These are phyloP conservation scores for Ottelia alismoides DNA, from an alignment of 106 monocot species.

Conservation along the genomic window DNA sequence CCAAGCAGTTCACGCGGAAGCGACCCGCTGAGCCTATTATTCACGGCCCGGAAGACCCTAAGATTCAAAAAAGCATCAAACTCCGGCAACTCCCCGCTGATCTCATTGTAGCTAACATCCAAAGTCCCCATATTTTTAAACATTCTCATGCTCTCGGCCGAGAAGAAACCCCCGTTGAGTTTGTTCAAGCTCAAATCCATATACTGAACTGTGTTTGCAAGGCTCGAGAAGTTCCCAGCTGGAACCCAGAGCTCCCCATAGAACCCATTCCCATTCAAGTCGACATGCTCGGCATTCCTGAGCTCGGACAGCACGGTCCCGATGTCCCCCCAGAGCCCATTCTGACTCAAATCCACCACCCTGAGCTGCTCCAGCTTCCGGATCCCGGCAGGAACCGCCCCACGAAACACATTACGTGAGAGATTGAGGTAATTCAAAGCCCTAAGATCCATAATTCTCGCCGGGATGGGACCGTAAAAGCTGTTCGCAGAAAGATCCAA, in stretches of 20 bases:
- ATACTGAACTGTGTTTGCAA: conserved; percentile 37
- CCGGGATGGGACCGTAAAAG: conserved; percentile 75
- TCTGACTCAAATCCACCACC: conserved; percentile 60
- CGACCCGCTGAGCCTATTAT: conserved; percentile 42
- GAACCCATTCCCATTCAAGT: conserved; percentile 63
- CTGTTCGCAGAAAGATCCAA: conserved; percentile 79
- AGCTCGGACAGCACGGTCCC: conserved; percentile 27
- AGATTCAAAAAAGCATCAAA: conserved; percentile 36
- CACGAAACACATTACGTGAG: conserved; percentile 50
- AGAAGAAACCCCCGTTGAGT: conserved; percentile 53
- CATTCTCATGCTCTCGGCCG: conserved; percentile 15
- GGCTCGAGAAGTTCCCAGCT: conserved; percentile 17
- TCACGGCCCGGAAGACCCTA: conserved; percentile 33
- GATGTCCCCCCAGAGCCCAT: conserved; percentile 36
- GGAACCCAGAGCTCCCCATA: conserved; percentile 33
- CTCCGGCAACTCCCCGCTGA: conserved; percentile 55
- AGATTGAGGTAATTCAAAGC: conserved; percentile 53
- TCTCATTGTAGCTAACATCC: conserved; percentile 51
- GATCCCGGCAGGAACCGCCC: conserved; percentile 39
- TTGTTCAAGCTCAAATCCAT: conserved; percentile 61
- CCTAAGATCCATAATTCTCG: conserved; percentile 33
- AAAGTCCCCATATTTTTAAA: conserved; percentile 63
- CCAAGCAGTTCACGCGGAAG: conserved; percentile 47
- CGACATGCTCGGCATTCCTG: conserved; percentile 43
- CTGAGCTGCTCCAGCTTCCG: conserved; percentile 54